Evolutionary conservation across 192 early-diverging fungal species (phyloP).

Genomic region (Gryganskiella cystojenkinii): DNA sequence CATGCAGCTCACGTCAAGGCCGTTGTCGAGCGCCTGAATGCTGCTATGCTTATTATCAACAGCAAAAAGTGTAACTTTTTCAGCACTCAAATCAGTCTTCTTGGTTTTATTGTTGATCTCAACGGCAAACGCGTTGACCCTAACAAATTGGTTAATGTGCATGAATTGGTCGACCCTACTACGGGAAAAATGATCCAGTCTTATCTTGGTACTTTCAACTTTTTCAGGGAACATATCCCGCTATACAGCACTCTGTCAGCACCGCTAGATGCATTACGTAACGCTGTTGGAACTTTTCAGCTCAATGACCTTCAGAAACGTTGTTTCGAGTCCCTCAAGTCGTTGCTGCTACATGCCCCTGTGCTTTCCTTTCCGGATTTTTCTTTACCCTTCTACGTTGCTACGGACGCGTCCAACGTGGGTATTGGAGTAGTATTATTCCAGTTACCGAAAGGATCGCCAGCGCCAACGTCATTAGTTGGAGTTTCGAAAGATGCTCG

Average conservation of each 20-base stretch:
- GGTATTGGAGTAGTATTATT: constrained; percentile 47
- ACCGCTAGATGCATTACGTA: constrained; percentile 32
- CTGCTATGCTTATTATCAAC: constrained; percentile 30
- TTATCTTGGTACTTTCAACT: constrained; percentile 33
- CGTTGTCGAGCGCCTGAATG: constrained; percentile 21
- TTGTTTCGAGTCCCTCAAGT: constrained; percentile 8
- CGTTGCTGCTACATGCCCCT: constrained; percentile 4
- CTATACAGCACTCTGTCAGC: constrained; percentile 14
- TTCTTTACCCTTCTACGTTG: constrained; percentile 27
- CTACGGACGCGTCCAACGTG: constrained; percentile 55
- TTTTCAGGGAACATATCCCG: constrained; percentile 28
- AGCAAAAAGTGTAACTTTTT: constrained; percentile 36
- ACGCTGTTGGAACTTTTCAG: background rate
- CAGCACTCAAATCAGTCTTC: constrained; percentile 11
- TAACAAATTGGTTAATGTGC: constrained; percentile 32
- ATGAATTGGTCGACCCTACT: constrained; percentile 21
- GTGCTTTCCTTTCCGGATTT: constrained; percentile 31
- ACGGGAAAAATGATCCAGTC: constrained; percentile 20
- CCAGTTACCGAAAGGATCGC: constrained; percentile 19
- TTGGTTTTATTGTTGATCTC: constrained; percentile 26
- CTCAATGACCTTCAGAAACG: background rate
- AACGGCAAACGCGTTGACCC: constrained; percentile 27
- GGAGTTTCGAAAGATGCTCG: background rate
- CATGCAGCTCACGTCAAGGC: background rate
- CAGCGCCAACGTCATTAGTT: background rate